Evolutionary conservation across 1,284 basidiomycete species (phyloP).

Genomic region (Sporisorium reilianum): DNA sequence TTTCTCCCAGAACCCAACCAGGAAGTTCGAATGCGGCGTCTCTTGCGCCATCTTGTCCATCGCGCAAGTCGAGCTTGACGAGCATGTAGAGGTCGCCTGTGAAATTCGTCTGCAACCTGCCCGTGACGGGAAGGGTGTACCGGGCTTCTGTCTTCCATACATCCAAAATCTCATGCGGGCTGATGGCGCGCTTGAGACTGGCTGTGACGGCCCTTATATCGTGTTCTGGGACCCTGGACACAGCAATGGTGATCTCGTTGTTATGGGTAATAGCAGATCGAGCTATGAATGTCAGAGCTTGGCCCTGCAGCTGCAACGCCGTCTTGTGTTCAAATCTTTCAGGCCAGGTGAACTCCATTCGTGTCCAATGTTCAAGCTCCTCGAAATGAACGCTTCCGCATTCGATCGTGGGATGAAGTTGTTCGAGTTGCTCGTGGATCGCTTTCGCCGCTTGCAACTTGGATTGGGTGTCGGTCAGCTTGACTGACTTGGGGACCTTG

Average conservation of each 20-base stretch:
- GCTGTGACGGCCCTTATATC: neutral
- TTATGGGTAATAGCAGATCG: neutral
- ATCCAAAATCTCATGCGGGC: neutral
- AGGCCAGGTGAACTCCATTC: neutral
- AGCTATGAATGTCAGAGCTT: neutral
- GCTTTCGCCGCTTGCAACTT: neutral
- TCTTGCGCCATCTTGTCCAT: neutral
- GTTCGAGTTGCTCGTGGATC: neutral
- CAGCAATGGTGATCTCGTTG: neutral
- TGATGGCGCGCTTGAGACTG: neutral
- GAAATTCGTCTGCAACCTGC: neutral
- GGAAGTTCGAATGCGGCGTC: neutral
- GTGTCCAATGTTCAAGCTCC: neutral
- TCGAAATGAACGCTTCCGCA: constrained; percentile 1
- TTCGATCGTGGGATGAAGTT: neutral
- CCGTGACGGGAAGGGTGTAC: neutral
- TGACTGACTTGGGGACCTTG: neutral
- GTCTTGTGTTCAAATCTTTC: neutral
- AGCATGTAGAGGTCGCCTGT: constrained; percentile 7
- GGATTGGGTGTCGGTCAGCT: neutral
- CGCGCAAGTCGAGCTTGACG: neutral
- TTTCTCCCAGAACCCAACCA: neutral
- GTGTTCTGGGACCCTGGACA: neutral
- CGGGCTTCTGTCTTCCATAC: neutral
- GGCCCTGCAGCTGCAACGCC: neutral